Base-by-base conservation (phyloP, 768 basidiomycete genomes). In the Podaxis pistillaris region DNA sequence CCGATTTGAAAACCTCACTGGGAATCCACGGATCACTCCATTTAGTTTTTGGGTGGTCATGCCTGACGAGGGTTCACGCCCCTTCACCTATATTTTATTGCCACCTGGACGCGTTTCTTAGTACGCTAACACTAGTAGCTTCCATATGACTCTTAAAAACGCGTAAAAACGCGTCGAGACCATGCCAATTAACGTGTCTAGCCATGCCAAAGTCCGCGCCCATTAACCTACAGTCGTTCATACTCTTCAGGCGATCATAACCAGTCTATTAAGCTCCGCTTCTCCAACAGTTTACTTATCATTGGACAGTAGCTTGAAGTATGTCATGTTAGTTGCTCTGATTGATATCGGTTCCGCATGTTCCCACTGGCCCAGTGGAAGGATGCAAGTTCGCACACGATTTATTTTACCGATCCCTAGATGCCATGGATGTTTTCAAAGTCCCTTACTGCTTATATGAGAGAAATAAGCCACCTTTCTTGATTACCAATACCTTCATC, bases 101-200 rank as follows among this genome's bases (percentile, higher is more conserved):
- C 64, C 59, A 61, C 53, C n/a, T 58, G 22, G 58, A 66, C 61
- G 67, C 65, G 65, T 66, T 55, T 65, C 56, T 24, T 38, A 46
- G 53, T 36, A 47, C 37, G 54, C 55, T 58, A 30, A 33, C 26
- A 28, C 44, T 58, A 40, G 38, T 26, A 24, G 50, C 50, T 51
- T 63, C 60, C 50, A 63, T 44, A 58, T 59, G 15, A 64, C 53
- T 75, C 72, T 71, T 73, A 77, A 79, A 69, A 66, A 78, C 81
- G 80, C 81, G 80, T 79, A 73, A 76, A 75, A 70, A 80, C 81
- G 80, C 79, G 79, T 80, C 70, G 65, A 62, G 62, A 66, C 67
- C 65, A 68, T 69, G 65, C 64, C 68, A 69, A 69, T 68, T 70
- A 68, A 51, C 68, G 69, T 66, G 70, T 65, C 58, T 47, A 55